Evolutionary conservation across 192 early-diverging fungal species (phyloP).

Genomic region (Coemansia sp.): DNA sequence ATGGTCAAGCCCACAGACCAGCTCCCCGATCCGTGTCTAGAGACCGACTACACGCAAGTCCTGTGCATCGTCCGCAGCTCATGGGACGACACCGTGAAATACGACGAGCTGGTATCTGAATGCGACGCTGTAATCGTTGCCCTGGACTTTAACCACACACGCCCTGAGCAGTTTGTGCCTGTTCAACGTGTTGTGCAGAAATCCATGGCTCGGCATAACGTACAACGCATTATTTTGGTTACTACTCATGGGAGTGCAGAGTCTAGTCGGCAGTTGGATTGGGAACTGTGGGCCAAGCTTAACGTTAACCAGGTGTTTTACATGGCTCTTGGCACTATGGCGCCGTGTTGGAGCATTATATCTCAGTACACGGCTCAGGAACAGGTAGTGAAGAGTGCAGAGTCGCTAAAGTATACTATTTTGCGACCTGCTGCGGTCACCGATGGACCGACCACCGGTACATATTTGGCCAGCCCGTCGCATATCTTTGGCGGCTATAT

Average conservation of each 20-base stretch:
- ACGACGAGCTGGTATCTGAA: conserved; percentile 16
- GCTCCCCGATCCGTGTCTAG: conserved; percentile 20
- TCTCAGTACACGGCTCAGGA: conserved; percentile 43
- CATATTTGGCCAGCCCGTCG: conserved; percentile 33
- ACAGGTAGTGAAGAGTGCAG: conserved; percentile 11
- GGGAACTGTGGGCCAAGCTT: conserved; percentile 26
- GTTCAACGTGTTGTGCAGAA: conserved; percentile 30
- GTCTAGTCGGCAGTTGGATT: conserved; percentile 31
- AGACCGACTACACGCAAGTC: conserved; percentile 19
- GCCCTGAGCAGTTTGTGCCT: conserved; percentile 20
- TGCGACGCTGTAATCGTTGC: conserved; percentile 36
- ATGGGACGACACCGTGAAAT: conserved; percentile 19
- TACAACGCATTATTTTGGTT: conserved; percentile 25
- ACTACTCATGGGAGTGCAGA: conserved; percentile 38
- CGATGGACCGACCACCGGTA: conserved; percentile 24
- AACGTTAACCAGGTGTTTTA: conserved; percentile 35
- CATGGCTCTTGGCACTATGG: background rate
- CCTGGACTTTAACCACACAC: conserved; percentile 19
- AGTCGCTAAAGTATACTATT: conserved; percentile 31
- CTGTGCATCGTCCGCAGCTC: conserved; percentile 26
- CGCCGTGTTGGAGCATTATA: conserved; percentile 34
- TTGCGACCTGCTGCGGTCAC: conserved; percentile 23
- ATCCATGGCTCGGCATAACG: conserved; percentile 21
- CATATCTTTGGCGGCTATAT: conserved; percentile 46
- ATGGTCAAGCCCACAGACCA: conserved; percentile 19